Conservation (phyloP, 805 yeast genomes). For the Ogataea wickerhamii region DNA sequence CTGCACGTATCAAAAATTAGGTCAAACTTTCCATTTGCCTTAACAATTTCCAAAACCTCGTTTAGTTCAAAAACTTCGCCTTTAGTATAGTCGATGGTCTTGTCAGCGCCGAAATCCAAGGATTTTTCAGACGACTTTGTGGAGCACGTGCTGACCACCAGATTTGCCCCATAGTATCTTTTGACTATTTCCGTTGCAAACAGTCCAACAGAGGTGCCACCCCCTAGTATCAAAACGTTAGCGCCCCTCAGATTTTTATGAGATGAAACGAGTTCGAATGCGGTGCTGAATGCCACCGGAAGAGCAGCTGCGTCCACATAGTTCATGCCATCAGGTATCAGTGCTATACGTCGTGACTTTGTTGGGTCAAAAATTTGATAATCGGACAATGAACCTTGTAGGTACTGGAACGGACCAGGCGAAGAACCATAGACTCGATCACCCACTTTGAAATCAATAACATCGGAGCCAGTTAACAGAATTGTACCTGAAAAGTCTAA, state of each 20-base stretch:
- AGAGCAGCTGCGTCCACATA: constrained; percentile 60
- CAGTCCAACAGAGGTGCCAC: constrained; percentile 66
- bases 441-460: constrained; percentile 11
- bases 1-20: constrained; percentile 66
- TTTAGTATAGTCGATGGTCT: constrained; percentile 54
- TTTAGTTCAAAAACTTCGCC: constrained; percentile 35
- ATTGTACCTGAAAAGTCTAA: constrained; percentile 21
- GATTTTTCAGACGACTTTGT: constrained; percentile 27
- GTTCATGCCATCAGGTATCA: constrained; percentile 45
- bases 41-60: constrained; percentile 31
- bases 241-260: constrained; percentile 36
- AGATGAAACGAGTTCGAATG: constrained; percentile 31
- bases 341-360: constrained; percentile 32
- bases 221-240: constrained; percentile 65
- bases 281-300: constrained; percentile 65
- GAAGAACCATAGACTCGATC: constrained; percentile 17
- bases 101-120: constrained; percentile 48
- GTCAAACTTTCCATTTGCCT: constrained; percentile 49
- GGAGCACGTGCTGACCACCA: constrained; percentile 53
- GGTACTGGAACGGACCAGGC: neutral
- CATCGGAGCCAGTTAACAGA: constrained; percentile 16
- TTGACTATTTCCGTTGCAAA: constrained; percentile 55
- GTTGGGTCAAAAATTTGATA: constrained; percentile 41
- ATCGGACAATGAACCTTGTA: constrained; percentile 42
- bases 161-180: constrained; percentile 35